Percentiles rank a stretch among this genome's conserved stretches.
These are phyloP conservation scores for Marvania coccoides DNA, from an alignment of 139 green algal genomes.

Conservation along the genomic window DNA sequence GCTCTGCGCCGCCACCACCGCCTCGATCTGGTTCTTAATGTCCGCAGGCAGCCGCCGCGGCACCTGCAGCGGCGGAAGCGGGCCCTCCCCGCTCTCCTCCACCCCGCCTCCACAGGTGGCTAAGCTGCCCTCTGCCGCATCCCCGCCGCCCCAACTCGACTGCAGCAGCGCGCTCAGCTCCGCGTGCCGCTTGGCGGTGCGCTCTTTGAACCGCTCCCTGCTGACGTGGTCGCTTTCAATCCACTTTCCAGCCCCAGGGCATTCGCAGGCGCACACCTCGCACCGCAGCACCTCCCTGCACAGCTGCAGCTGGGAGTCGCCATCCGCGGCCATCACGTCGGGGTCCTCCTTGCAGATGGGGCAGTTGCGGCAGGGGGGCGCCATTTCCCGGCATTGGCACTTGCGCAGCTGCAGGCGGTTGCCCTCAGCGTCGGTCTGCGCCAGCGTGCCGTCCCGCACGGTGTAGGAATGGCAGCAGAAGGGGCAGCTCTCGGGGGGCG, in stretches of 20 bases:
- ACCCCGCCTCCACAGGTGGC: too few species aligned
- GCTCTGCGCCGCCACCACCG: not conserved
- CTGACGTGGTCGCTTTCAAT: constrained; percentile 25
- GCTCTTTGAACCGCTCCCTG: constrained; percentile 15
- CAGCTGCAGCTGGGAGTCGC: constrained; percentile 11
- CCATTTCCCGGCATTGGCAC: constrained; percentile 44
- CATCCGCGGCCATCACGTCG: constrained; percentile 32
- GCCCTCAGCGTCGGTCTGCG: constrained; percentile 12
- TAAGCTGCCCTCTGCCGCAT: too few species aligned
- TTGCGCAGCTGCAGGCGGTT: constrained; percentile 38
- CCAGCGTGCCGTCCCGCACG: constrained; percentile 35
- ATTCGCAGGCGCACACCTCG: constrained; percentile 42
- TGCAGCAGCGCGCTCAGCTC: constrained; percentile 12
- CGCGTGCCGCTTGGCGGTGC: constrained; percentile 10
- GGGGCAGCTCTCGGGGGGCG: constrained; percentile 32
- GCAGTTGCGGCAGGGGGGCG: constrained; percentile 41
- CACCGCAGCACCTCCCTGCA: constrained; percentile 28
- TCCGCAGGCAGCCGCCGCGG: not conserved
- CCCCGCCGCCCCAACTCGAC: not conserved
- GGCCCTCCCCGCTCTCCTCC: too few species aligned
- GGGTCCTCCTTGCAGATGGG: constrained; percentile 32
- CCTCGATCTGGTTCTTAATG: constrained; percentile 8
- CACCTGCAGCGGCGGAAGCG: not conserved
- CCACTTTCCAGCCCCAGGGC: constrained; percentile 42
- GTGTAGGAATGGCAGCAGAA: constrained; percentile 42